Evolutionary conservation across 352 stramenopile genomes (phyloP).

Genomic region (Thraustotheca clavata): DNA sequence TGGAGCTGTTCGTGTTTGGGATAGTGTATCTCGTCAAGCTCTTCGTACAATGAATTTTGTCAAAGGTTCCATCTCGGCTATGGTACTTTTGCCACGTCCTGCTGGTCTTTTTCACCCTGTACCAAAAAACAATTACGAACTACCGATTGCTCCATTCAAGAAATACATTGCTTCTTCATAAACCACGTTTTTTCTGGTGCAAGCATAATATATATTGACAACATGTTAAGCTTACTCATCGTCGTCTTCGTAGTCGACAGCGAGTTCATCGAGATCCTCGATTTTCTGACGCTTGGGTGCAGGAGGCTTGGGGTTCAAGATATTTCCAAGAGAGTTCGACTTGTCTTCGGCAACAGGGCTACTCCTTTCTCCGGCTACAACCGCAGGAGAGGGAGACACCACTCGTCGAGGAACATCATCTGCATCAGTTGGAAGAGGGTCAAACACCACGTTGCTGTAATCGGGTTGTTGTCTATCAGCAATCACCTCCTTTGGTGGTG

Average conservation of each 20-base stretch:
- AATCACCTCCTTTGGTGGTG: too few species aligned
- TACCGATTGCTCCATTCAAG: slow-evolving; percentile 61
- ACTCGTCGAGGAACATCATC: not conserved
- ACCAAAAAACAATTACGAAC: slow-evolving; percentile 29
- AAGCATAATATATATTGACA: not conserved
- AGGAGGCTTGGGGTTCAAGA: not conserved
- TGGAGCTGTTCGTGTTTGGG: slow-evolving; percentile 54
- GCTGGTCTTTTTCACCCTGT: slow-evolving; percentile 54
- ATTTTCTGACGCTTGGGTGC: not conserved
- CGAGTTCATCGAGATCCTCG: not conserved
- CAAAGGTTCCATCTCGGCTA: slow-evolving; percentile 46
- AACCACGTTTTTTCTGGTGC: not conserved
- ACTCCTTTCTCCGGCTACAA: not conserved
- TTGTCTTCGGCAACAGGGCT: not conserved
- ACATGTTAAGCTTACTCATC: not conserved
- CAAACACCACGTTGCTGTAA: slow-evolving; percentile 5
- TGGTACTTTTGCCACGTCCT: slow-evolving; percentile 41
- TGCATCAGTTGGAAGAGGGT: not conserved
- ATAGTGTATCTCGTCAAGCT: slow-evolving; percentile 53
- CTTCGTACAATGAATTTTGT: slow-evolving; percentile 57
- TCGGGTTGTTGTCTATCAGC: not conserved
- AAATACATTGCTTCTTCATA: slow-evolving; percentile 55
- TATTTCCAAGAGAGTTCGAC: not conserved
- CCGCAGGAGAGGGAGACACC: not conserved
- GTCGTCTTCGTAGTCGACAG: not conserved